These are phyloP conservation scores for Capronia coronata DNA, from an alignment of 2,329 filamentous ascomycete genomes.

Conservation along the genomic window DNA sequence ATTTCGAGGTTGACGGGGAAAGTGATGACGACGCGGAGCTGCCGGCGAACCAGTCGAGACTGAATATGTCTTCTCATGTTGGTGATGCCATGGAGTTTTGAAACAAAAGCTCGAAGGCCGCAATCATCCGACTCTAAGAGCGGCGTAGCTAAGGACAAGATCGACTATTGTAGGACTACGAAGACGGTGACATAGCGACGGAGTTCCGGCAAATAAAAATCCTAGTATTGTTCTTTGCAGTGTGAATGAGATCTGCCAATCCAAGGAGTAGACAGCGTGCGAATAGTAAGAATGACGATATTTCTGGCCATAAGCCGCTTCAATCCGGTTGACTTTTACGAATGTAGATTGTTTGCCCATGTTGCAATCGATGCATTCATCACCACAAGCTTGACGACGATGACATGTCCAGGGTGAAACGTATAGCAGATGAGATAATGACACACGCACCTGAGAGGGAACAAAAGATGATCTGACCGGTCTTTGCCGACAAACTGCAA, in stretches of 20 bases:
- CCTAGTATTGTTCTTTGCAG: too few species aligned
- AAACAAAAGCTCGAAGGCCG: not conserved
- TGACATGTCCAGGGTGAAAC: not conserved
- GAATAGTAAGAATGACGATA: too few species aligned
- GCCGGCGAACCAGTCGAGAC: conserved; percentile 13
- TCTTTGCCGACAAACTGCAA: not conserved
- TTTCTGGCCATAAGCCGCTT: too few species aligned
- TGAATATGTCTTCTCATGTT: conserved; percentile 15
- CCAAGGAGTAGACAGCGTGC: too few species aligned
- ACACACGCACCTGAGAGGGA: conserved; percentile 10
- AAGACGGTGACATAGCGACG: not conserved
- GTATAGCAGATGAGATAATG: not conserved
- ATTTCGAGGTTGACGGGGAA: conserved; percentile 50
- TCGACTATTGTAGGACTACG: not conserved
- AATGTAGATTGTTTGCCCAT: too few species aligned
- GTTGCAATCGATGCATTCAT: too few species aligned
- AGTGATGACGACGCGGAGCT: conserved; percentile 17
- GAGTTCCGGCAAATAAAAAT: not conserved
- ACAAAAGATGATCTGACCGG: not conserved
- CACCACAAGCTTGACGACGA: too few species aligned
- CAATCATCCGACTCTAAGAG: not conserved
- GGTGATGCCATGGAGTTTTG: conserved; percentile 14
- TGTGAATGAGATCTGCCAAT: too few species aligned
- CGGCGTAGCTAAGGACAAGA: too few species aligned
- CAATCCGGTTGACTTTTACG: too few species aligned